Evolutionary conservation across 2,329 filamentous ascomycete genomes (phyloP), one percentile per base, ranked within the genome.

Genomic region (Pseudodiploospora longispora): DNA sequence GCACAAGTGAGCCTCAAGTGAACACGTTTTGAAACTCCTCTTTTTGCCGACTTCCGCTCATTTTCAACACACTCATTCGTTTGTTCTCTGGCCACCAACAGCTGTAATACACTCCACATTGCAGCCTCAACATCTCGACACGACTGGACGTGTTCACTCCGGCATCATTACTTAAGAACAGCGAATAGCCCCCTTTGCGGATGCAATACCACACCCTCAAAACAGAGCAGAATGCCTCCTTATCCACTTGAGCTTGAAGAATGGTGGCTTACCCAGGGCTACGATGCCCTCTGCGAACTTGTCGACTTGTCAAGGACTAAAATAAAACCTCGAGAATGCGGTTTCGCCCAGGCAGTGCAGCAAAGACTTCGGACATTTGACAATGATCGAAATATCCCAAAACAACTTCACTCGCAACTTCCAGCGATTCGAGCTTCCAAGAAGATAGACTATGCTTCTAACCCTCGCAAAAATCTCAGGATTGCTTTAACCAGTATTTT

Each of bases 211-310:
- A 19, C 19, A 19, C 19, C 19, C 19, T 19, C 19, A 19, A 19
- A 19, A 19, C 19, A 19, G 19, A 19, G 19, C 19, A 40, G 28
- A 10, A 67, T 67, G 64, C 56, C 57, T 28, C 53, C 55, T 4
- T 55, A 52, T 40, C 49, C 59, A 5, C 47, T 57, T 10, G 58
- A 64, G 38, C 52, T 65, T 10, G 56, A 64, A 46, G 43, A 52
- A 30, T 65, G 62, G 58, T 67, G 64, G 64, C 54, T 63, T 30
- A 50, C 43, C 5, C 41, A 38, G 27, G 61, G 59, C 6, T 46
- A 49, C 12, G 52, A 55, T 12, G 42, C 44, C 9, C 53, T 67
- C 6, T 41, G 38, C 5, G 45, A 51, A 4, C 54, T 67, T 8
- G 46, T 63, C n/a, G 43, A 57, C 34, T 27, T 35, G 19, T 19